phyloP scores from a whole-genome alignment of 768 basidiomycete genomes.

The Lanmaoa pseudosensibilis region DNA sequence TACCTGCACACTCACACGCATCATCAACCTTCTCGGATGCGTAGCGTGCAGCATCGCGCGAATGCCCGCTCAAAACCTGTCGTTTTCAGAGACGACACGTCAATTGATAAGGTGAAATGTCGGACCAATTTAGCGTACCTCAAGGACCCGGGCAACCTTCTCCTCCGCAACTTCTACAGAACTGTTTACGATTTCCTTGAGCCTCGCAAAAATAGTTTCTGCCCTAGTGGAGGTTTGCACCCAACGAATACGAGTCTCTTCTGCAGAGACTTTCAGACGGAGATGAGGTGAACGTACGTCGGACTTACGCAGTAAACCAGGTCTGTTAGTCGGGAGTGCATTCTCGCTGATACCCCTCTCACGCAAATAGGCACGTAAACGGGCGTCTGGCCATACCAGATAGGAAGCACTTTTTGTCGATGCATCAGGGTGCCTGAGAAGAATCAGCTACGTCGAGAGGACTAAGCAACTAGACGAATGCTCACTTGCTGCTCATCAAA shows the following conservation, averaged over 20 bases:
- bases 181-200: slow-evolving; percentile 65
- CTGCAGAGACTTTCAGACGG: slow-evolving; percentile 32
- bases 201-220: slow-evolving; percentile 55
- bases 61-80: slow-evolving; percentile 43
- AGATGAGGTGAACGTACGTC: slow-evolving; percentile 14
- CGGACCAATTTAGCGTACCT: slow-evolving; percentile 19
- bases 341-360: slow-evolving; percentile 72
- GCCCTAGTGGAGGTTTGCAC: slow-evolving; percentile 60
- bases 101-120: neutral
- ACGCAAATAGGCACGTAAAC: slow-evolving; percentile 86
- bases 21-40: slow-evolving; percentile 34
- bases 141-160: slow-evolving; percentile 52
- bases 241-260: slow-evolving; percentile 80
- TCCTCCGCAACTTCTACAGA: slow-evolving; percentile 78
- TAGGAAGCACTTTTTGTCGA: slow-evolving; percentile 56
- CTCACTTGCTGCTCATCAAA: slow-evolving; percentile 70
- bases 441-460: neutral
- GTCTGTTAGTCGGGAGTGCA: slow-evolving; percentile 61
- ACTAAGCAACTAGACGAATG: neutral
- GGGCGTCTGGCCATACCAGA: slow-evolving; percentile 89
- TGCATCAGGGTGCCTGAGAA: slow-evolving; percentile 53
- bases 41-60: slow-evolving; percentile 23
- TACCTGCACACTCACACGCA: slow-evolving; percentile 19
- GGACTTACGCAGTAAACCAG: slow-evolving; percentile 71
- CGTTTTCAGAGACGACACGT: neutral